These are phyloP conservation scores for Phlebiopsis gigantea DNA, from an alignment of 768 basidiomycete genomes.

Conservation along the genomic window DNA sequence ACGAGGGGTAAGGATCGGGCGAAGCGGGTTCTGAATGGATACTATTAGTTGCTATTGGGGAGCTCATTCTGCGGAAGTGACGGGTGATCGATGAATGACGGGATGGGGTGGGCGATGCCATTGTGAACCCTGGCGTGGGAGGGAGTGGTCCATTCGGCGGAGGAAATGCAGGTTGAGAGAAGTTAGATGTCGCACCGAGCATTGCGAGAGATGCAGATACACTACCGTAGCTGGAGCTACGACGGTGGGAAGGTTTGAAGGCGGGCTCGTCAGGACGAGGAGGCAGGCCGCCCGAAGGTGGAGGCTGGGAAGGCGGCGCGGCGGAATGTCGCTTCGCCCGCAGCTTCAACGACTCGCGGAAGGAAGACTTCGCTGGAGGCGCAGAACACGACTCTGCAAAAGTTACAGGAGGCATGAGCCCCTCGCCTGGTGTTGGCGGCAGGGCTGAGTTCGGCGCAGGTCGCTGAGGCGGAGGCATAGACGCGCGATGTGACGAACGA, in stretches of 20 bases:
- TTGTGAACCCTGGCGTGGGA: slow-evolving; percentile 17
- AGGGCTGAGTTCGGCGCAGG: slow-evolving; percentile 68
- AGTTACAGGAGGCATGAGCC: slow-evolving; percentile 19
- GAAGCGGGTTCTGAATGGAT: slow-evolving; percentile 5
- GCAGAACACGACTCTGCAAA: slow-evolving; percentile 24
- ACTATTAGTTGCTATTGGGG: slow-evolving; percentile 34
- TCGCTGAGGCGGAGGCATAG: slow-evolving; percentile 68
- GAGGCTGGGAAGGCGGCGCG: slow-evolving; percentile 51
- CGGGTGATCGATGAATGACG: slow-evolving; percentile 37
- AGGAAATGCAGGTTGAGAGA: slow-evolving; percentile 33
- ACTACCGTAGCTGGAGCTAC: slow-evolving; percentile 23
- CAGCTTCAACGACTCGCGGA: slow-evolving; percentile 54
- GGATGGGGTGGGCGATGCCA: slow-evolving; percentile 16
- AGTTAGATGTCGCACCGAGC: no score
- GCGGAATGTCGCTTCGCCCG: slow-evolving; percentile 39
- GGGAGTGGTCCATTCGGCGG: slow-evolving; percentile 44
- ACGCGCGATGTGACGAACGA: slow-evolving; percentile 42
- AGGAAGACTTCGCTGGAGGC: slow-evolving; percentile 25
- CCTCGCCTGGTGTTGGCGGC: slow-evolving; percentile 53
- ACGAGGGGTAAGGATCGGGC: slow-evolving; percentile 16
- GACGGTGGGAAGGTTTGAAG: slow-evolving; percentile 17
- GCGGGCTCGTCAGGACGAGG: slow-evolving; percentile 59
- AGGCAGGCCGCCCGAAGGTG: slow-evolving; percentile 51
- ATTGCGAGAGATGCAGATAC: slow-evolving; percentile 29
- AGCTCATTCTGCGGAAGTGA: slow-evolving; percentile 64